These are phyloP conservation scores for Parsonsia alboflavescens DNA, from an alignment of 257 asterid species.

Conservation along the genomic window DNA sequence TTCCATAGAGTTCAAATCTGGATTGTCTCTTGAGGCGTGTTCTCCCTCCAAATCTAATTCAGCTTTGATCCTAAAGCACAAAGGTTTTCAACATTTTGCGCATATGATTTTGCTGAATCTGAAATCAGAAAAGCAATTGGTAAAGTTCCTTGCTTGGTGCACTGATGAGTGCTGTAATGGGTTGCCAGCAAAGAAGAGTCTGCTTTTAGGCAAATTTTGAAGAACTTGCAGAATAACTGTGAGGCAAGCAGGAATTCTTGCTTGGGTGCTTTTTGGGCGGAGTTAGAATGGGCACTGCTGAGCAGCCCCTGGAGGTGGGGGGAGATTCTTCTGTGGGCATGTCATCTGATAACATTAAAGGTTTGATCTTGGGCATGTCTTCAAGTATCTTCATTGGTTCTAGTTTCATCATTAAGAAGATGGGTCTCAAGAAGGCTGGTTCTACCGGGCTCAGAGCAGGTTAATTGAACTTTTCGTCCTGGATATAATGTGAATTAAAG, in stretches of 20 bases:
- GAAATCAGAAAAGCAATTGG: background rate
- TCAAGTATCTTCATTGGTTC: conserved; percentile 81
- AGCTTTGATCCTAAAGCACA: background rate
- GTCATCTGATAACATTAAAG: conserved; percentile 75
- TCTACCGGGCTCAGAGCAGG: conserved; percentile 85
- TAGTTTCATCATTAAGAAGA: conserved; percentile 82
- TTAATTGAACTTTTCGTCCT: conserved; percentile 15
- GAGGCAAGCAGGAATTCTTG: background rate
- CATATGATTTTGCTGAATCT: background rate
- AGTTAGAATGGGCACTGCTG: conserved; percentile 19
- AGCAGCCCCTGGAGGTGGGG: conserved; percentile 3
- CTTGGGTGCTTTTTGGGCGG: background rate
- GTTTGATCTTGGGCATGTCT: conserved; percentile 64
- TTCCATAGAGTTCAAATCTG: background rate
- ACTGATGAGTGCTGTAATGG: background rate
- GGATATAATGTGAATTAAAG: background rate
- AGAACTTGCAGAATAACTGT: background rate
- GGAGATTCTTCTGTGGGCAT: conserved; percentile 38
- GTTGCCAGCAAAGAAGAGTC: background rate
- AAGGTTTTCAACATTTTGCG: background rate
- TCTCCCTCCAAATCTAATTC: background rate
- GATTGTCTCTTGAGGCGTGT: background rate
- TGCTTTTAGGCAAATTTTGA: background rate
- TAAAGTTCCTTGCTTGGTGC: background rate
- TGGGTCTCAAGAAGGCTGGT: conserved; percentile 81